A percentile compares a stretch with the other conserved stretches of the same genome.
phyloP scores from a whole-genome alignment of 352 stramenopile genomes.

The Pythium brachiatum region DNA sequence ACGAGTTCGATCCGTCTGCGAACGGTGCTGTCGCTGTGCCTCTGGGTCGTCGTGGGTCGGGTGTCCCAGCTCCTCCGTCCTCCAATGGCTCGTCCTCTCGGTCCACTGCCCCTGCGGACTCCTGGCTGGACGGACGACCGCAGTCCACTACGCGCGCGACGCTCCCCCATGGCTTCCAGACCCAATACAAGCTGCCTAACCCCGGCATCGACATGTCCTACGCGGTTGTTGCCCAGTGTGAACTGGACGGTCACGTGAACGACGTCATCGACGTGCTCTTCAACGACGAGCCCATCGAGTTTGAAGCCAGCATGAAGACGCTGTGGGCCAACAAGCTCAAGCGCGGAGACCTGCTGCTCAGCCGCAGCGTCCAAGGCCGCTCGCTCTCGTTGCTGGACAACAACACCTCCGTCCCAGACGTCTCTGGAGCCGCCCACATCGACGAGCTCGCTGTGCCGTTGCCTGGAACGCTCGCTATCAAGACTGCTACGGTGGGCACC shows the following conservation, averaged over 20 bases:
- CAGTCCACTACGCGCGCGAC: background rate
- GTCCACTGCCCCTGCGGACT: slow-evolving; percentile 8
- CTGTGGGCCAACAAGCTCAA: slow-evolving; percentile 58
- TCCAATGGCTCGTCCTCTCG: slow-evolving; percentile 5
- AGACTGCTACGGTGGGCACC: slow-evolving; percentile 44
- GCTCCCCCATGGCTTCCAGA: slow-evolving; percentile 20
- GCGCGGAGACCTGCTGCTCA: slow-evolving; percentile 49
- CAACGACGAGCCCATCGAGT: slow-evolving; percentile 49
- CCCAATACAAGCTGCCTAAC: slow-evolving; percentile 39
- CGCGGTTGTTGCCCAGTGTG: slow-evolving; percentile 50
- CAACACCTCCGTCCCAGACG: background rate
- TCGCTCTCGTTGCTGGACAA: slow-evolving; percentile 16
- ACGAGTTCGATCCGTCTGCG: slow-evolving; percentile 44
- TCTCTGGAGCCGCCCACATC: slow-evolving; percentile 24
- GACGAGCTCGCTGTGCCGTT: slow-evolving; percentile 5
- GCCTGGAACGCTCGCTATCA: slow-evolving; percentile 34
- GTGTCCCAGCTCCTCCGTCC: background rate
- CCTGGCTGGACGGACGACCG: background rate
- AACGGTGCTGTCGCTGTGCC: background rate
- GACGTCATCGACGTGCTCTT: slow-evolving; percentile 67
- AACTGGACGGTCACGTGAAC: slow-evolving; percentile 47
- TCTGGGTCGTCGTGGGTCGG: background rate
- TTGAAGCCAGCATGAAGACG: slow-evolving; percentile 52
- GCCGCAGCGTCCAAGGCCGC: slow-evolving; percentile 8
- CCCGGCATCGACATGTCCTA: slow-evolving; percentile 45